A percentile compares a stretch with the other conserved stretches of the same genome.
These are phyloP conservation scores for Penicillium sp. DNA, from an alignment of 2,329 filamentous ascomycete species.

Conservation along the genomic window DNA sequence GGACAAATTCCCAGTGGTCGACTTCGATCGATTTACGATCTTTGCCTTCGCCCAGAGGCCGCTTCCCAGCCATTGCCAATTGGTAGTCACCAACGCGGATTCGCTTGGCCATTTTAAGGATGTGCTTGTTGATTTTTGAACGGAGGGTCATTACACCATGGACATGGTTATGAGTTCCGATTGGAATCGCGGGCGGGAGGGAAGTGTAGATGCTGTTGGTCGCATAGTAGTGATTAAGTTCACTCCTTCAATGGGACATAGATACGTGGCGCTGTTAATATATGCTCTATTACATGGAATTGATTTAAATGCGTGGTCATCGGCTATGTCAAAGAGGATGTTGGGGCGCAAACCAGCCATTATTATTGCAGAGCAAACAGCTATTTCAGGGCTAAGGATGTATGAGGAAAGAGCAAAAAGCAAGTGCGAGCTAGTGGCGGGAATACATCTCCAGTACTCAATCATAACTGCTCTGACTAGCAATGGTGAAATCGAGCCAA, in stretches of 20 bases:
- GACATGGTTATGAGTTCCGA: constrained; percentile 54
- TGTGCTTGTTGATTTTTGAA: constrained; percentile 49
- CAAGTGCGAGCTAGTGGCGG: not conserved
- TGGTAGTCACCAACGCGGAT: constrained; percentile 49
- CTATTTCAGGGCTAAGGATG: not conserved
- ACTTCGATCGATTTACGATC: constrained; percentile 51
- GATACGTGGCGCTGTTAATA: constrained; percentile 53
- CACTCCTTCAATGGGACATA: constrained; percentile 54
- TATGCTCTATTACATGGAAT: constrained; percentile 51
- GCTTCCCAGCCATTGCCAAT: constrained; percentile 55
- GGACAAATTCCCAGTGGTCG: constrained; percentile 53
- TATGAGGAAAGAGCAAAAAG: not conserved
- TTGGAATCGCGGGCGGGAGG: constrained; percentile 51
- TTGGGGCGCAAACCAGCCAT: constrained; percentile 14
- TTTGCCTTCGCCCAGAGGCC: constrained; percentile 52
- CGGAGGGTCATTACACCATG: constrained; percentile 53
- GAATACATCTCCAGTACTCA: not conserved
- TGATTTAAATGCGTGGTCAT: constrained; percentile 54
- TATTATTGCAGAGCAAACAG: not conserved
- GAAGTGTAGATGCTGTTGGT: constrained; percentile 55
- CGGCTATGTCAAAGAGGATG: constrained; percentile 56
- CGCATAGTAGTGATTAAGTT: constrained; percentile 54
- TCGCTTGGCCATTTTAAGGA: constrained; percentile 54
- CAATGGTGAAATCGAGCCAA: not conserved
- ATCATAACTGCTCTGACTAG: not conserved